Evolutionary conservation across 768 basidiomycete species (phyloP).

Genomic region (Termitomyces sp.): DNA sequence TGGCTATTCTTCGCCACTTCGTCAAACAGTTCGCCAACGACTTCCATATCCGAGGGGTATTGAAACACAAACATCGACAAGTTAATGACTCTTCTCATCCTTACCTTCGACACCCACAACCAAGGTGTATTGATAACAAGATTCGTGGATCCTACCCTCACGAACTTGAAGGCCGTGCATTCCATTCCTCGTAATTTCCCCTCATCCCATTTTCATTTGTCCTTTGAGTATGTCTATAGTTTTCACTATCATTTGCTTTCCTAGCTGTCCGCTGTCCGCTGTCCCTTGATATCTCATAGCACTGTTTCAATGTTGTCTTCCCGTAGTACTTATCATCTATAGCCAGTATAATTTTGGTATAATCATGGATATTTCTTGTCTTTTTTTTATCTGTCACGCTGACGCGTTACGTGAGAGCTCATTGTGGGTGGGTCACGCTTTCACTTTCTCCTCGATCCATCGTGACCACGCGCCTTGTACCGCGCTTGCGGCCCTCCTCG

Average conservation of each 20-base stretch:
- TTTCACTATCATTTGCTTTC: background rate
- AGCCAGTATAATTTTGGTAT: no score
- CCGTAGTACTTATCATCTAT: no score
- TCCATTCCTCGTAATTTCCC: background rate
- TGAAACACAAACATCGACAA: background rate
- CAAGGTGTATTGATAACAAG: background rate
- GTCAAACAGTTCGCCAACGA: conserved; percentile 2
- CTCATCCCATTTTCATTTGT: background rate
- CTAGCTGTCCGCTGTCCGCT: background rate
- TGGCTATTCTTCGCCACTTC: conserved; percentile 14
- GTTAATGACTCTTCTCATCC: background rate
- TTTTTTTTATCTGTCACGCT: no score
- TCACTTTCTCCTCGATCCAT: background rate
- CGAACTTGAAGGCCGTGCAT: no score
- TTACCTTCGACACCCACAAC: background rate
- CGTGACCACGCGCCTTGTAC: conserved; percentile 2
- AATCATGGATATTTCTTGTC: no score
- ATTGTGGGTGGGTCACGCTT: conserved; percentile 9
- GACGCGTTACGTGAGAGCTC: conserved; percentile 1
- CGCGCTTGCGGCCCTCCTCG: conserved; percentile 1
- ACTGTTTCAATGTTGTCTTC: background rate
- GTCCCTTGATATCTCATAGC: background rate
- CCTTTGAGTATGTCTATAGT: background rate
- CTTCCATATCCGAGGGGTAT: conserved; percentile 5
- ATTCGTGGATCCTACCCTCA: background rate